Evolutionary conservation across 1,139 yeast species (phyloP).

Genomic region (Suhomyces anneliseae): DNA sequence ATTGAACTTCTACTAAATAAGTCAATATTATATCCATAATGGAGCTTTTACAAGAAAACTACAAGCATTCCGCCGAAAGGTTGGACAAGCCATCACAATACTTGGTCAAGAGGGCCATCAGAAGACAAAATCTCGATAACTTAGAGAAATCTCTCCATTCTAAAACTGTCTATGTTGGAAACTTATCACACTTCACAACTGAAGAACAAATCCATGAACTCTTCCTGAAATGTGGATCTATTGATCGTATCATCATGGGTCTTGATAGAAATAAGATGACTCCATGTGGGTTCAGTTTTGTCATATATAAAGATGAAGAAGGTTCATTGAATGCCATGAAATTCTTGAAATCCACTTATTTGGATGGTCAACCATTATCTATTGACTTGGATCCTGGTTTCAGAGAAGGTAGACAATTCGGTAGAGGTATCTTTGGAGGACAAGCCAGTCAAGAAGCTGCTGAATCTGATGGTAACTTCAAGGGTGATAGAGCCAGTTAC

Average conservation of each 20-base stretch:
- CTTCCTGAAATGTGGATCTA: conserved; percentile 75
- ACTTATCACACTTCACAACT: conserved; percentile 77
- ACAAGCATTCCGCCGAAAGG: conserved; percentile 56
- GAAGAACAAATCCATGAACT: conserved; percentile 92
- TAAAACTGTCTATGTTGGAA: conserved; percentile 85
- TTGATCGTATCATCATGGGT: conserved; percentile 87
- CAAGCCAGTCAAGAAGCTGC: conserved; percentile 54
- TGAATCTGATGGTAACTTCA: conserved; percentile 17
- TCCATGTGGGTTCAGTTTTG: conserved; percentile 96
- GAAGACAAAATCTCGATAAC: conserved; percentile 54
- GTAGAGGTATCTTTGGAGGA: conserved; percentile 89
- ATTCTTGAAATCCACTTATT: conserved; percentile 73
- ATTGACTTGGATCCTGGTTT: conserved; percentile 95
- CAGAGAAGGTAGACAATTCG: conserved; percentile 90
- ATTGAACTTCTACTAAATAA: no score
- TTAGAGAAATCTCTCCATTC: conserved; percentile 63
- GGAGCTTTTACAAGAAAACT: conserved; percentile 60
- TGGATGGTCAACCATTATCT: conserved; percentile 76
- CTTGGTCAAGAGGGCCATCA: conserved; percentile 69
- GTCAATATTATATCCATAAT: conserved; percentile 15
- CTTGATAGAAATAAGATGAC: conserved; percentile 83
- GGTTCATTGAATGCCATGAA: conserved; percentile 82
- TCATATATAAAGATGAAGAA: conserved; percentile 63
- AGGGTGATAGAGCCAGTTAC: conserved; percentile 21
- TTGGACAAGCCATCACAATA: conserved; percentile 79